Base-by-base conservation (phyloP, 2,329 filamentous ascomycete species). In the Penicillium sp. region DNA sequence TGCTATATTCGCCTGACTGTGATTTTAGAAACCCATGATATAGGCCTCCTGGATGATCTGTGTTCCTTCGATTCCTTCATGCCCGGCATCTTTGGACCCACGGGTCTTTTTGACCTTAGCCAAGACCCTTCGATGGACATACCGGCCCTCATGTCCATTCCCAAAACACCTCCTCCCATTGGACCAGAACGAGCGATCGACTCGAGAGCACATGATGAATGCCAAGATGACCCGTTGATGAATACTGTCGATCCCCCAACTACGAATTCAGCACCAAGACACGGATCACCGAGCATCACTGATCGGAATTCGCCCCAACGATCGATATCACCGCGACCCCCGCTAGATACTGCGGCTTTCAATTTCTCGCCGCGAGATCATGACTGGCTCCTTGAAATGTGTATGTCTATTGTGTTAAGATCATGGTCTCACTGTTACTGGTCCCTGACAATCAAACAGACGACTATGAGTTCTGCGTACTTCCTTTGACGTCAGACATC, bases 391-490 rank as follows among this genome's bases (percentile, higher is more conserved):
- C 47, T 49, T 32, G 46, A 54, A 36, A 27, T 54, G 32, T 54
- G 52, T 54, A 45, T n/a, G 44, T 5, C 13, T 3, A 4, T 34
- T 5, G 9, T 27, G 4, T 27, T 1, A 27, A 27, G 7, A 27
- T 3, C 24, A 4, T 27, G 13, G 11, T 34, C 31, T 10, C 31
- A 44, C 6, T 29, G 16, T 18, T 36, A 8, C 21, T 16, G 7
- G n/a, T 11, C 13, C 11, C 14, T 47, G 18, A 48, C 38, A 21
- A 16, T 5, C 5, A 3, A 3, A 10, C 45, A 73, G 71, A 73
- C 52, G 69, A 74, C 47, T 58, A 67, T 36, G 71, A 73, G 22
- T 71, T 71, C 34, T 73, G 71, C 42, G 53, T 72, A 10, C 55
- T 71, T 16, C 71, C 71, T 1, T 42, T 74, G 7, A 74, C 71